Conservation (phyloP, 2,329 filamentous ascomycete species). For the Fonsecaea monophora region DNA sequence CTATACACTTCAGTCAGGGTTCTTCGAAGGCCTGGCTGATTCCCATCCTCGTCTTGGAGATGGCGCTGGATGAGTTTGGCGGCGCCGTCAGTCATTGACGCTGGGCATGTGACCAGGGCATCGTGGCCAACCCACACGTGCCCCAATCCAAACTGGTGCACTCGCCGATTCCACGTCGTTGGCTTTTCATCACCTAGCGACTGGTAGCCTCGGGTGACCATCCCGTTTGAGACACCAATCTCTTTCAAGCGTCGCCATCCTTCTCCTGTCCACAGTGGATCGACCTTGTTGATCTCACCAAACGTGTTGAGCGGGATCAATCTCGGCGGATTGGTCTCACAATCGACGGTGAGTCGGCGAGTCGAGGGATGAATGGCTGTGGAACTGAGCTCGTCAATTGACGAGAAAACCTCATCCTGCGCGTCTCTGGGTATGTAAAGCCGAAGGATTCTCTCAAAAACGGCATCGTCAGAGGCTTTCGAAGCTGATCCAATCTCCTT, state of each 20-base stretch:
- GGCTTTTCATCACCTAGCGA: conserved; percentile 8
- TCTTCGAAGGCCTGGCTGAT: conserved; percentile 27
- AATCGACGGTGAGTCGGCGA: conserved; percentile 33
- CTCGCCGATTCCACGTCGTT: conserved; percentile 55
- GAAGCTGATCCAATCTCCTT: no score
- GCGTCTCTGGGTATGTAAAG: no score
- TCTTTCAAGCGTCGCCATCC: conserved; percentile 66
- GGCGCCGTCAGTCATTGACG: conserved; percentile 63
- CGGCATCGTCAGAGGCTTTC: no score
- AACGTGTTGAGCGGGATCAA: conserved; percentile 36
- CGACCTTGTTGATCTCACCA: conserved; percentile 34
- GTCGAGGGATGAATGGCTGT: conserved; percentile 14
- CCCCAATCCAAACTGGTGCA: conserved; percentile 63
- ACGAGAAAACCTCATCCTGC: no score
- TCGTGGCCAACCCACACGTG: conserved; percentile 67
- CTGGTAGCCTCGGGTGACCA: conserved; percentile 65
- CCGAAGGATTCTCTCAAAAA: no score
- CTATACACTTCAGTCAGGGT: conserved; percentile 42
- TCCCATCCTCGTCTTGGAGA: conserved; percentile 22
- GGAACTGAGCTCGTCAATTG: no score
- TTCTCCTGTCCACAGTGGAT: conserved; percentile 57
- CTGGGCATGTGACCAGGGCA: conserved; percentile 69
- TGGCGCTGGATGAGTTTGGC: conserved; percentile 43
- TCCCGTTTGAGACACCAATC: conserved; percentile 64
- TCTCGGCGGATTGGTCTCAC: conserved; percentile 32